phyloP scores from a whole-genome alignment of 1,139 yeast species.

The Pichia cactophila region DNA sequence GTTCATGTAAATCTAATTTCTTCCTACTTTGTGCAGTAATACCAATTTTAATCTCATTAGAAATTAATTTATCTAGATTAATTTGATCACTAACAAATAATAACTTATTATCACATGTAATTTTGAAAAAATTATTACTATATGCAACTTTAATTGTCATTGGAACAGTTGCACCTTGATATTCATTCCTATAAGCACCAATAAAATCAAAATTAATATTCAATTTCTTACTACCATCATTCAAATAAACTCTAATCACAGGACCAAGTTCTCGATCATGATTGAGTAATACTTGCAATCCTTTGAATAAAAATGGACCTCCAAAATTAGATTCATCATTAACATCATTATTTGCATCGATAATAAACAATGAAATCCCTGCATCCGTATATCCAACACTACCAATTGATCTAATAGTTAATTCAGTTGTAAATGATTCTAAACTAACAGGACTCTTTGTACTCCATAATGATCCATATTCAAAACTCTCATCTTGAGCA shows the following conservation, averaged over 20 bases:
- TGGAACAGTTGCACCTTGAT: constrained; percentile 64
- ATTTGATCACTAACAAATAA: constrained; percentile 59
- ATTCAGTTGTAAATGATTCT: constrained; percentile 52
- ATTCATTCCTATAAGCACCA: constrained; percentile 30
- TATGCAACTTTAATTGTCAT: constrained; percentile 59
- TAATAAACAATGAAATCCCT: constrained; percentile 47
- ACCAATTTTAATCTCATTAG: constrained; percentile 39
- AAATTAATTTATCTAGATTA: constrained; percentile 29
- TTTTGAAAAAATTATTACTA: constrained; percentile 39
- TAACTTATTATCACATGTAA: constrained; percentile 62
- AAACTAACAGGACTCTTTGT: constrained; percentile 21
- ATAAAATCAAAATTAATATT: constrained; percentile 23
- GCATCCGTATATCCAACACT: constrained; percentile 36
- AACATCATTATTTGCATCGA: constrained; percentile 19
- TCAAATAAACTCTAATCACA: constrained; percentile 49
- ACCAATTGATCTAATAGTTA: constrained; percentile 55
- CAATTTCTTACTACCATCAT: constrained; percentile 47
- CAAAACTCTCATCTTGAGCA: constrained; percentile 15
- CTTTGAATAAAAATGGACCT: constrained; percentile 49
- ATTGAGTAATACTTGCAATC: constrained; percentile 39
- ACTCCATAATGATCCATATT: constrained; percentile 48
- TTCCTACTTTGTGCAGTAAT: constrained; percentile 40
- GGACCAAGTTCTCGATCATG: constrained; percentile 29
- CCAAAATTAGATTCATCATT: constrained; percentile 31
- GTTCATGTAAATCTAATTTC: constrained; percentile 35